These are phyloP conservation scores for Thalia dealbata DNA, from an alignment of 176 grass and related monocot species.

Conservation along the genomic window DNA sequence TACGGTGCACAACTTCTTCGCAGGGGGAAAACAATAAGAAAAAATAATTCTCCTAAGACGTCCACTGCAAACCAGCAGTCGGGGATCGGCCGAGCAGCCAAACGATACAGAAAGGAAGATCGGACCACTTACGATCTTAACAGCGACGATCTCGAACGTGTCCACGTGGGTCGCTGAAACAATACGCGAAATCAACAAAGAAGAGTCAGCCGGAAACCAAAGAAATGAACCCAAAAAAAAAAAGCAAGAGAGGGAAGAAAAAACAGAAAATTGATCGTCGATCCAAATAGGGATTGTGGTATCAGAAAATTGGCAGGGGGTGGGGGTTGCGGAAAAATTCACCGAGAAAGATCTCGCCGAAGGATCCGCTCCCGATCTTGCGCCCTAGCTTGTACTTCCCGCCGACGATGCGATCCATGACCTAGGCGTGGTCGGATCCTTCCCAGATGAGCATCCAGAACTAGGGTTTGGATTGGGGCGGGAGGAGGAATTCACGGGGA, in stretches of 20 bases:
- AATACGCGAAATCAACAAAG: slow-evolving; percentile 3
- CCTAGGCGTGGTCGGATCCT: background rate
- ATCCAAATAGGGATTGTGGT: background rate
- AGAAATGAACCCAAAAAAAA: background rate
- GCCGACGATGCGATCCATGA: slow-evolving; percentile 75
- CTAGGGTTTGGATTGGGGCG: background rate
- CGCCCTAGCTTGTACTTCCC: slow-evolving; percentile 81
- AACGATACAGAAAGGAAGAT: background rate
- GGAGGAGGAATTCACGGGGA: background rate
- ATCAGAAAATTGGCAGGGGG: background rate
- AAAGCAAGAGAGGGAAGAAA: background rate
- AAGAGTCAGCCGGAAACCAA: background rate
- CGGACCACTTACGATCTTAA: slow-evolving; percentile 73
- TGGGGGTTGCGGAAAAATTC: slow-evolving; percentile 1
- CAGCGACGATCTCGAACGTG: slow-evolving; percentile 92
- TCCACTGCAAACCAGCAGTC: background rate
- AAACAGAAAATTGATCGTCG: slow-evolving; percentile 15
- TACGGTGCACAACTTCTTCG: background rate
- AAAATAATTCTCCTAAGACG: slow-evolving; percentile 1
- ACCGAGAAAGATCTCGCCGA: slow-evolving; percentile 94
- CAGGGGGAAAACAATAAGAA: background rate
- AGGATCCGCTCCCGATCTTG: slow-evolving; percentile 93
- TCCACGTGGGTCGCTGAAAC: slow-evolving; percentile 76
- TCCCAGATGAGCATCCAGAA: background rate
- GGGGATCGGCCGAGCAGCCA: slow-evolving; percentile 15